These are phyloP conservation scores for Globisporangium canariense DNA, from an alignment of 352 stramenopile species.

Conservation along the genomic window DNA sequence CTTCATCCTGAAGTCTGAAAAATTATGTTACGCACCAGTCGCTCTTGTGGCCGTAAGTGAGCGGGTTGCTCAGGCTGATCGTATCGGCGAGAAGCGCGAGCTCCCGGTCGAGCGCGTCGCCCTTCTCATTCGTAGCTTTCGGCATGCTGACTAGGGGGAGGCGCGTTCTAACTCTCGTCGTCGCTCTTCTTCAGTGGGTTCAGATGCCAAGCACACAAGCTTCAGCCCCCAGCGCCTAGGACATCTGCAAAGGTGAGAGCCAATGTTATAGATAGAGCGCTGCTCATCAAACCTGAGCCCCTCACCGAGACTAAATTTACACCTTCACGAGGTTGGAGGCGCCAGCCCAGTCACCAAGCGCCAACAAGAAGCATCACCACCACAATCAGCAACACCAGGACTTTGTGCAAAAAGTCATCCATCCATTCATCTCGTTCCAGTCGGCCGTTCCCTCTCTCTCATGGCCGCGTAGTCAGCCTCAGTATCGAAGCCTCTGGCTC, in stretches of 20 bases:
- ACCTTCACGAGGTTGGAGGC: too few relatives aligned
- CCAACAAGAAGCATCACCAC: too few relatives aligned
- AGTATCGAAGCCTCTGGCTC: neutral
- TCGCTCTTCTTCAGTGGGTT: neutral
- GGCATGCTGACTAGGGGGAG: neutral
- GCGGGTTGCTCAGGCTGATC: constrained; percentile 72
- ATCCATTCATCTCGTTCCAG: constrained; percentile 2
- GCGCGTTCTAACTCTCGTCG: neutral
- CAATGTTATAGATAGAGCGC: neutral
- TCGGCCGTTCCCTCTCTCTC: neutral
- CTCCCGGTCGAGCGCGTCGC: constrained; percentile 63
- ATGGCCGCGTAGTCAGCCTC: neutral
- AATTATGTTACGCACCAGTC: constrained; percentile 46
- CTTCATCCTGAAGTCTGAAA: neutral
- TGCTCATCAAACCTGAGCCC: neutral
- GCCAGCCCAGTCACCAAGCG: too few relatives aligned
- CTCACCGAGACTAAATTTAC: too few relatives aligned
- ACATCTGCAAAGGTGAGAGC: neutral
- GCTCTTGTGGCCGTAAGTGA: constrained; percentile 67
- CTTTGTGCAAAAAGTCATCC: neutral
- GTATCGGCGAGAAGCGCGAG: constrained; percentile 67
- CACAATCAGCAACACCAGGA: too few relatives aligned
- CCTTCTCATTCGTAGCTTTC: constrained; percentile 15
- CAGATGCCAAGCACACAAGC: too few relatives aligned
- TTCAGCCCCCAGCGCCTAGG: neutral